Conservation (phyloP, 352 stramenopile genomes). For the Phytopythium litorale region DNA sequence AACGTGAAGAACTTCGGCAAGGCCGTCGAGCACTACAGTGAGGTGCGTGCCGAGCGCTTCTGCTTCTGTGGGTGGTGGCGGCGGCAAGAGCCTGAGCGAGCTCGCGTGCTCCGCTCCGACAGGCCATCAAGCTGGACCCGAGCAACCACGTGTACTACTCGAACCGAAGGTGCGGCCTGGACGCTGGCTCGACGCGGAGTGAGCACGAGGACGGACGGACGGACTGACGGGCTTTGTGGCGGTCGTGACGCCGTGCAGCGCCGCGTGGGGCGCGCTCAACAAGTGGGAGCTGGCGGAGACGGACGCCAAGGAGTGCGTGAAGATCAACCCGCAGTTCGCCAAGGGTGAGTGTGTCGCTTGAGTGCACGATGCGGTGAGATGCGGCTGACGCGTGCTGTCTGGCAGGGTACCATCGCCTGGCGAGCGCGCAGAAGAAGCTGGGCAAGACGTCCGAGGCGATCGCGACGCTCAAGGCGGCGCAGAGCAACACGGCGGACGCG, state of each 20-base stretch:
- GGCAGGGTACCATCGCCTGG: conserved; percentile 60
- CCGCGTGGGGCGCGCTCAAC: conserved; percentile 58
- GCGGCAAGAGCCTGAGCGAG: background rate
- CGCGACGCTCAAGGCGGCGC: conserved; percentile 49
- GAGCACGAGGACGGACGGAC: background rate
- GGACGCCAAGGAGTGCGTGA: conserved; percentile 75
- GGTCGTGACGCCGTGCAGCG: conserved; percentile 21
- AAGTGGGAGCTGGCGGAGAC: conserved; percentile 69
- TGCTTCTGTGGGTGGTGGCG: background rate
- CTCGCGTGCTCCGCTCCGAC: background rate
- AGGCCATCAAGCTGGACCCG: conserved; percentile 74
- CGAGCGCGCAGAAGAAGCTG: conserved; percentile 77
- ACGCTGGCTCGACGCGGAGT: background rate
- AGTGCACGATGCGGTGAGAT: background rate
- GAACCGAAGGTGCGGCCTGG: conserved; percentile 48
- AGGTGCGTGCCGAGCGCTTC: conserved; percentile 25
- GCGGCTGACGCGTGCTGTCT: background rate
- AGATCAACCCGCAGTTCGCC: conserved; percentile 63
- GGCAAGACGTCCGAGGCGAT: conserved; percentile 67
- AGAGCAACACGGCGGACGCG: conserved; percentile 20
- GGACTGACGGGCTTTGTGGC: background rate
- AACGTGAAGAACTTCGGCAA: conserved; percentile 85
- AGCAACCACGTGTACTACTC: conserved; percentile 85
- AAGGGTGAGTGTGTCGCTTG: conserved; percentile 29
- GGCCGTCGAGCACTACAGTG: conserved; percentile 71